phyloP scores from a whole-genome alignment of 176 grass and related monocot species.

The Stipa capillata region DNA sequence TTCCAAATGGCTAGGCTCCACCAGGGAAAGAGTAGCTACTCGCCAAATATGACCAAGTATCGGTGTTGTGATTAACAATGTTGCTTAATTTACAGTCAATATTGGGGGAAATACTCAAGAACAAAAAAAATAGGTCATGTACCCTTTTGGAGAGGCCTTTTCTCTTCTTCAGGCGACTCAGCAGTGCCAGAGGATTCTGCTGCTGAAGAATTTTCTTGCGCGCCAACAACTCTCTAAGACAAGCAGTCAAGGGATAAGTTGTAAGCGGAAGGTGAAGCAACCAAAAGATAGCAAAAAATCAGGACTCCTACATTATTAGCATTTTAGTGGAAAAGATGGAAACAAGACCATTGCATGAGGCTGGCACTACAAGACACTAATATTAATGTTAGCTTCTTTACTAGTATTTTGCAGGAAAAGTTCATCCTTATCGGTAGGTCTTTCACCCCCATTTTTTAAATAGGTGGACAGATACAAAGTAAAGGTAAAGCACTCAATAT shows the following conservation, averaged over 20 bases:
- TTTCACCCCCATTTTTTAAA: background rate
- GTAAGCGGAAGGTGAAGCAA: constrained; percentile 18
- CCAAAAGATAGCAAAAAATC: background rate
- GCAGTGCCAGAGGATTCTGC: constrained; percentile 28
- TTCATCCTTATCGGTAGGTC: background rate
- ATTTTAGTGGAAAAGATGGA: background rate
- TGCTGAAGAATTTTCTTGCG: constrained; percentile 30
- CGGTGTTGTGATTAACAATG: background rate
- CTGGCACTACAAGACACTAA: background rate
- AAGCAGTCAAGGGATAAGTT: constrained; percentile 3
- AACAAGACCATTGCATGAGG: constrained; percentile 2
- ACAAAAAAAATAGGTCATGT: background rate
- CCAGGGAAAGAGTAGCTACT: background rate
- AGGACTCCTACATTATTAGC: too few relatives aligned
- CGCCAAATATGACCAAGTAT: background rate
- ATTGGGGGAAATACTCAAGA: background rate
- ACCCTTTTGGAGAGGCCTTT: constrained; percentile 69
- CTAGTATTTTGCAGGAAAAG: background rate
- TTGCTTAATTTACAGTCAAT: background rate
- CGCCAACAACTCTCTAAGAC: constrained; percentile 45
- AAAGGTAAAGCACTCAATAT: background rate
- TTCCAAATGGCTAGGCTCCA: background rate
- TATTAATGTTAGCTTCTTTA: background rate
- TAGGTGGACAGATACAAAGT: background rate
- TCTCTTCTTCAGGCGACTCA: constrained; percentile 34